phyloP scores from a whole-genome alignment of 495 filamentous ascomycete species.

The Aspergillus egyptiacus region DNA sequence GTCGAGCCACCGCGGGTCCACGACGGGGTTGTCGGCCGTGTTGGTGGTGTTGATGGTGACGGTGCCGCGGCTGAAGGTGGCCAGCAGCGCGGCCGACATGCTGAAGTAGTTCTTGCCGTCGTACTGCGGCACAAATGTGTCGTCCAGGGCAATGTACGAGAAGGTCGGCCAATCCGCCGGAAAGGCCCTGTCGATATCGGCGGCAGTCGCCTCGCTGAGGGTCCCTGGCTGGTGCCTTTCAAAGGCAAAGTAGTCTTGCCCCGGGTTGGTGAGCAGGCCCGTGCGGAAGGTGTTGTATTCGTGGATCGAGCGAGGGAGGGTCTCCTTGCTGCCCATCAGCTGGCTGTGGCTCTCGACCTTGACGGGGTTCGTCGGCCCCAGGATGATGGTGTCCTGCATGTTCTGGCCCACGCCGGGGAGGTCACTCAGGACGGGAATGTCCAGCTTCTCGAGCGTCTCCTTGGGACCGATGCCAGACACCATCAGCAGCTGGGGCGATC shows the following conservation, averaged over 20 bases:
- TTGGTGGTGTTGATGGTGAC: constrained; percentile 44
- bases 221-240: constrained; percentile 43
- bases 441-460: constrained; percentile 28
- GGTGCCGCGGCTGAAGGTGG: constrained; percentile 50
- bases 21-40: constrained; percentile 41
- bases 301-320: constrained; percentile 11
- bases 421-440: constrained; percentile 37
- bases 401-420: constrained; percentile 47
- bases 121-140: constrained; percentile 21
- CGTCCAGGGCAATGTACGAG: constrained; percentile 12
- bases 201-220: constrained; percentile 19
- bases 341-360: constrained; percentile 21
- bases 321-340: constrained; percentile 11
- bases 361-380: constrained; percentile 18
- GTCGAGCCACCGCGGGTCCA: constrained; percentile 51
- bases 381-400: constrained; percentile 38
- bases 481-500: constrained; percentile 27
- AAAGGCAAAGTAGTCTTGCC: constrained; percentile 39
- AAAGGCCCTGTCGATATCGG: constrained; percentile 26
- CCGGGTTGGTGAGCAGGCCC: constrained; percentile 34
- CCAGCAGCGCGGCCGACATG: constrained; percentile 35
- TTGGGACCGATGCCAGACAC: constrained; percentile 35
- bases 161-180: constrained; percentile 55
- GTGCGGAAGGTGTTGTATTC: constrained; percentile 5
- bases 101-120: constrained; percentile 46